These are phyloP conservation scores for Vigna reflexopilosa DNA, from an alignment of 306 rosid species.

Conservation along the genomic window DNA sequence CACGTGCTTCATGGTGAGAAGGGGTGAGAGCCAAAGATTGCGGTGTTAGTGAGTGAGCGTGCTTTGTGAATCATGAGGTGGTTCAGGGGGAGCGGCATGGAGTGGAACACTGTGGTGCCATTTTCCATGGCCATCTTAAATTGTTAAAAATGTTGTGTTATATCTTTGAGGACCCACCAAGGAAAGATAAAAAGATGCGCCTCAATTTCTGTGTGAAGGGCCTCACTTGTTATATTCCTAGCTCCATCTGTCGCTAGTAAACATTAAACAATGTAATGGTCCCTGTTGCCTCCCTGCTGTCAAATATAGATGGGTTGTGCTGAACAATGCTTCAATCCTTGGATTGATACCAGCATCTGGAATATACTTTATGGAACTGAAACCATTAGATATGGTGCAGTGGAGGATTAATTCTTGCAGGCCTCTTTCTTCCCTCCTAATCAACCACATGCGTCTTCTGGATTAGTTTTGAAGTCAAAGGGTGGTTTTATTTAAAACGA, in stretches of 20 bases:
- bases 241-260: background rate
- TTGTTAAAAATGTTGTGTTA: background rate
- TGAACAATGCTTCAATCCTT: slow-evolving; percentile 14
- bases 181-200: background rate
- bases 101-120: slow-evolving; percentile 35
- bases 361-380: slow-evolving; percentile 13
- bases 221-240: too few species aligned
- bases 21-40: slow-evolving; percentile 29
- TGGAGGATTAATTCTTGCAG: background rate
- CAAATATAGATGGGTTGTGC: slow-evolving; percentile 17
- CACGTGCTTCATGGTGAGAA: slow-evolving; percentile 38
- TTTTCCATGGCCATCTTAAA: slow-evolving; percentile 30
- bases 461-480: background rate
- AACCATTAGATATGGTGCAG: slow-evolving; percentile 24
- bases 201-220: background rate
- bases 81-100: background rate
- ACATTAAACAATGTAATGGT: slow-evolving; percentile 1
- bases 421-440: slow-evolving; percentile 20
- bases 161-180: slow-evolving; percentile 8
- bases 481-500: too few species aligned
- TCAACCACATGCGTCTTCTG: background rate
- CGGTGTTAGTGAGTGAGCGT: slow-evolving; percentile 33
- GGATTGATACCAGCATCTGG: slow-evolving; percentile 1
- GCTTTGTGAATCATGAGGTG: slow-evolving; percentile 41
- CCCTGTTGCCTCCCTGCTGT: background rate